Evolutionary conservation across 2,329 filamentous ascomycete species (phyloP).

Genomic region (Anisogramma anomala): DNA sequence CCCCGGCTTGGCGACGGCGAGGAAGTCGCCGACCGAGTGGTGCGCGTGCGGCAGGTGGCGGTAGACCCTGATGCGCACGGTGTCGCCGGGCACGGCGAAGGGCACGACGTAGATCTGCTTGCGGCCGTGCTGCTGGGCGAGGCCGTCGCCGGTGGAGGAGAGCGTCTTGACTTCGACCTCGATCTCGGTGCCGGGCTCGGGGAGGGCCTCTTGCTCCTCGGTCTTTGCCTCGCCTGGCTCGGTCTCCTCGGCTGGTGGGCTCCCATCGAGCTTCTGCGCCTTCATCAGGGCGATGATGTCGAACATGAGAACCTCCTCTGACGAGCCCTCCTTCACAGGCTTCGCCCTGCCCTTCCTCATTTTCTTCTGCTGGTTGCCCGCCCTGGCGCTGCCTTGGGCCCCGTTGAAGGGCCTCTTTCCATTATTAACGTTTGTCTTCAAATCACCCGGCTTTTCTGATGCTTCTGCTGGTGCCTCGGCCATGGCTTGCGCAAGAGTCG

Average conservation of each 20-base stretch:
- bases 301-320: conserved; percentile 53
- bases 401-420: conserved; percentile 9
- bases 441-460: background rate
- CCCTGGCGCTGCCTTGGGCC: background rate
- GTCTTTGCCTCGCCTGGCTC: conserved; percentile 21
- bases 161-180: conserved; percentile 72
- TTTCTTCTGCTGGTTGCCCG: conserved; percentile 31
- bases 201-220: conserved; percentile 30
- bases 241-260: conserved; percentile 11
- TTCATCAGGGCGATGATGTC: conserved; percentile 49
- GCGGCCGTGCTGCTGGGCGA: conserved; percentile 59
- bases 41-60: conserved; percentile 53
- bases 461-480: conserved; percentile 3
- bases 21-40: conserved; percentile 71
- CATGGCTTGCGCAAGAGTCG: background rate
- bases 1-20: conserved; percentile 64
- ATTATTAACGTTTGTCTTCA: background rate
- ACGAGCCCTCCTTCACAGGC: conserved; percentile 43
- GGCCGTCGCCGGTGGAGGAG: conserved; percentile 84
- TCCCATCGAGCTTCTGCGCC: conserved; percentile 27
- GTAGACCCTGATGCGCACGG: conserved; percentile 65
- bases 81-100: conserved; percentile 79
- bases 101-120: conserved; percentile 72
- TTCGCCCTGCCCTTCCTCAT: conserved; percentile 48
- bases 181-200: conserved; percentile 60